phyloP scores from a whole-genome alignment of 2,329 filamentous ascomycete species.

The Colletotrichum navitas region DNA sequence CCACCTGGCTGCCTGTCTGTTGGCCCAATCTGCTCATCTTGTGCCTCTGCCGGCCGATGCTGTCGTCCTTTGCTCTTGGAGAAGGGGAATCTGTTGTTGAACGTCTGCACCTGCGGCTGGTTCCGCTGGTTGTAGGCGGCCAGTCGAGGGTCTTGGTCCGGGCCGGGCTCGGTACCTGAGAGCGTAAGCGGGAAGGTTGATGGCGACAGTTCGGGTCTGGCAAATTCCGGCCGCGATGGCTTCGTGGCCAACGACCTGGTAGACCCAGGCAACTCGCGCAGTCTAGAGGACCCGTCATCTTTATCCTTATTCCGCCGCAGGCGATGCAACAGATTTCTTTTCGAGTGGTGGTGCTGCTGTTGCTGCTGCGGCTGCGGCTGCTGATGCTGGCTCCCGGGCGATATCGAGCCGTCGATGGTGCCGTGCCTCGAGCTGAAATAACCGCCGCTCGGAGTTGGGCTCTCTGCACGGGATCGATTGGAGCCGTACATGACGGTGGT shows the following conservation, averaged over 20 bases:
- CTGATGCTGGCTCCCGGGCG: conserved; percentile 57
- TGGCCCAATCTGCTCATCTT: conserved; percentile 70
- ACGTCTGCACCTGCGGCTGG: conserved; percentile 57
- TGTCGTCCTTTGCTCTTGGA: conserved; percentile 65
- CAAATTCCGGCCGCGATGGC: conserved; percentile 61
- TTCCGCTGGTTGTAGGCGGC: conserved; percentile 51
- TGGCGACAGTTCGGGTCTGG: conserved; percentile 55
- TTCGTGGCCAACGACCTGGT: conserved; percentile 66
- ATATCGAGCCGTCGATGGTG: conserved; percentile 67
- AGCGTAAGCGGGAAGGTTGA: conserved; percentile 52
- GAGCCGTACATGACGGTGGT: conserved; percentile 59
- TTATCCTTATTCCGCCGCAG: conserved; percentile 67
- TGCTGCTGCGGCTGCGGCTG: conserved; percentile 51
- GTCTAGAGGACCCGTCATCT: conserved; percentile 61
- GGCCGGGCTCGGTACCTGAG: conserved; percentile 47
- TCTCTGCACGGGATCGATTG: conserved; percentile 73
- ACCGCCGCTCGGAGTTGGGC: conserved; percentile 82
- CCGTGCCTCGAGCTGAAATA: conserved; percentile 62
- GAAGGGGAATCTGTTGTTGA: conserved; percentile 74
- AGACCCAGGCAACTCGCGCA: conserved; percentile 65
- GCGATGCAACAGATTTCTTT: conserved; percentile 64
- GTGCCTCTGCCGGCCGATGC: conserved; percentile 62
- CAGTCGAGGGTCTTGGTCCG: conserved; percentile 48
- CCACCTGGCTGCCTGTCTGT: conserved; percentile 64
- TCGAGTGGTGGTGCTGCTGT: conserved; percentile 54